phyloP scores from a whole-genome alignment of 2,329 filamentous ascomycete species.

The Colletotrichum cuscutae region DNA sequence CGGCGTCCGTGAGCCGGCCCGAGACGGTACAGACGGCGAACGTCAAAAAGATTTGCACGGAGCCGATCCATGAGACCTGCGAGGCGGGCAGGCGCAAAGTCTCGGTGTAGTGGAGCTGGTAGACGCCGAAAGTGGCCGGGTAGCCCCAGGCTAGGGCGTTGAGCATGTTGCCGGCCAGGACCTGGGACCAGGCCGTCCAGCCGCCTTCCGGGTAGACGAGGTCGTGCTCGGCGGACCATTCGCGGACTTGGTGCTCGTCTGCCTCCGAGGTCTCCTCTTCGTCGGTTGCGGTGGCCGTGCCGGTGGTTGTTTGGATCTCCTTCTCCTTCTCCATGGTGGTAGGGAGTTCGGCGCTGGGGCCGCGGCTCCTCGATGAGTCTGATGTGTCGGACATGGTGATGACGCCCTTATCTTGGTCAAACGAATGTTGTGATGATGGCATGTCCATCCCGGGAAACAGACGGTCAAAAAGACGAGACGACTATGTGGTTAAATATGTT shows the following conservation, averaged over 20 bases:
- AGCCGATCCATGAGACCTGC: slow-evolving; percentile 58
- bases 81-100: slow-evolving; percentile 46
- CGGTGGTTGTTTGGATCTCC: background rate
- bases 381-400: background rate
- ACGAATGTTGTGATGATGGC: background rate
- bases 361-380: background rate
- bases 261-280: too few relatives aligned
- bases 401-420: background rate
- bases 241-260: background rate
- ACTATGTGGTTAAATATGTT: background rate
- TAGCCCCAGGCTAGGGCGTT: slow-evolving; percentile 63
- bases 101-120: slow-evolving; percentile 62
- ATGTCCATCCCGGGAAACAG: background rate
- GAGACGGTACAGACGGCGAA: slow-evolving; percentile 60
- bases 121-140: slow-evolving; percentile 59
- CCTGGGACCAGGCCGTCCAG: slow-evolving; percentile 60
- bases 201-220: slow-evolving; percentile 55
- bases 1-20: slow-evolving; percentile 61
- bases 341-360: background rate
- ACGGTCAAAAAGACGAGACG: background rate
- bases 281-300: background rate
- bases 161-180: slow-evolving; percentile 57
- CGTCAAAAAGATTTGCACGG: slow-evolving; percentile 61
- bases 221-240: slow-evolving; percentile 29
- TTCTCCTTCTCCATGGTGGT: background rate